Evolutionary conservation across 257 asterid species (phyloP), one percentile per base, ranked within the genome.

Genomic region (Gardenia jasminoides): DNA sequence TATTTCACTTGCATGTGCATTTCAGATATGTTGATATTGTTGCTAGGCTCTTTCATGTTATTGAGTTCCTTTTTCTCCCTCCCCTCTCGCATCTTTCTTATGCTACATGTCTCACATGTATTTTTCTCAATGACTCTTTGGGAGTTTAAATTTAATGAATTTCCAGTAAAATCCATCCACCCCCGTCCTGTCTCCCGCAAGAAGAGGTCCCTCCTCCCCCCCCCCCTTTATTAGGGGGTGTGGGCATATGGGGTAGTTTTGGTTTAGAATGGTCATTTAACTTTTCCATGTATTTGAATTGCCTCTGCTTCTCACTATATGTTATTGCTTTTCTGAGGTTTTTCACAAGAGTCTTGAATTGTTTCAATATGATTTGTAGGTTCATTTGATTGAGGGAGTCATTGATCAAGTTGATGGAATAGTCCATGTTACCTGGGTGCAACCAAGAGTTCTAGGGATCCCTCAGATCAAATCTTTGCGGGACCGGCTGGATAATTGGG

Each of bases 331-430:
- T 20, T 31, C n/a, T 50, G 44, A 50, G 33, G 64, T 22, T n/a
- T 10, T 54, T 39, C 16, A 4, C 6, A n/a, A 9, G 58, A 56
- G 28, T 39, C 74, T 26, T 68, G 13, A 5, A 54, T 46, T n/a
- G 44, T 26, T 67, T n/a, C 28, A 68, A 44, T 58, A 6, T 39
- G 20, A 56, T 78, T 73, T 89, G 83, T 84, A 95, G 99, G 98
- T 91, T 70, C 99, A 90, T 87, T 90, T 96, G 78, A 92, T 96
- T 3, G 97, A 93, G 87, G 99, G 99, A 76, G 91, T 95, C 69
- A 92, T 95, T 24, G 96, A 92, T 85, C 97, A 95, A 89, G 98
- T 95, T 7, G 97, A 95, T 78, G 97, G 97, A 80, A 91, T 97
- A 0, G 94, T 93, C 59, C 90, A 92, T 41, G 97, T 93, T 36